phyloP scores from a whole-genome alignment of 768 basidiomycete genomes.

The Rhodotorula toruloides region DNA sequence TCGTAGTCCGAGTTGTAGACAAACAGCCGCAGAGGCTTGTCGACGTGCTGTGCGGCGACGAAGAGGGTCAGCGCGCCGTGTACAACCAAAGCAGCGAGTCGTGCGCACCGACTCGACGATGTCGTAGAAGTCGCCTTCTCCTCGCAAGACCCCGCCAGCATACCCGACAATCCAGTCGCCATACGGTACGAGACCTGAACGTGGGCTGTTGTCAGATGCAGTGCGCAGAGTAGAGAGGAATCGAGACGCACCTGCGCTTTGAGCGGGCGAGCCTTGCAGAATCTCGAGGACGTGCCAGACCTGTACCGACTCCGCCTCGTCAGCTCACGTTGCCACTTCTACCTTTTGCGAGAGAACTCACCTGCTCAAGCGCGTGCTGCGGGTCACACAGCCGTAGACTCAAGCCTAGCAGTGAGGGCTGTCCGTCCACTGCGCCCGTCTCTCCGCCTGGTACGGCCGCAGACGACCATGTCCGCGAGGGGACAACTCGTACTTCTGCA shows the following conservation, averaged over 20 bases:
- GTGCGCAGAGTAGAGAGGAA: neutral
- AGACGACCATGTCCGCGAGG: slow-evolving; percentile 72
- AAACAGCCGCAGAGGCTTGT: slow-evolving; percentile 86
- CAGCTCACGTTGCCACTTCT: neutral
- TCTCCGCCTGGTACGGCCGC: slow-evolving; percentile 46
- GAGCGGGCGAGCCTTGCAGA: slow-evolving; percentile 89
- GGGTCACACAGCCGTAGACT: slow-evolving; percentile 92
- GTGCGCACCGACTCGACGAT: slow-evolving; percentile 79
- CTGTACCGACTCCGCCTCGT: slow-evolving; percentile 47
- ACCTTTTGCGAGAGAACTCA: neutral
- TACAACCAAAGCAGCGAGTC: neutral
- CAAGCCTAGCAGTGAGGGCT: slow-evolving; percentile 87
- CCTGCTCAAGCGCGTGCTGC: slow-evolving; percentile 66
- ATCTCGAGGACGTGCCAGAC: slow-evolving; percentile 99
- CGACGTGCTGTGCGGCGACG: slow-evolving; percentile 66
- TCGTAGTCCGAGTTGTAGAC: slow-evolving; percentile 97
- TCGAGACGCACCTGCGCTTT: slow-evolving; percentile 58
- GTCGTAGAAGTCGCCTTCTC: slow-evolving; percentile 94
- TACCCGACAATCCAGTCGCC: slow-evolving; percentile 76
- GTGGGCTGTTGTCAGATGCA: neutral
- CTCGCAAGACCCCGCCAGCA: slow-evolving; percentile 84
- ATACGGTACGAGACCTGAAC: slow-evolving; percentile 81
- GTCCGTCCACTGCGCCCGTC: slow-evolving; percentile 47
- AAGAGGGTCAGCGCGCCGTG: neutral
- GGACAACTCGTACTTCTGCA: slow-evolving; percentile 73